These are phyloP conservation scores for Salix koriyanagi DNA, from an alignment of 345 rosid species.

Conservation along the genomic window DNA sequence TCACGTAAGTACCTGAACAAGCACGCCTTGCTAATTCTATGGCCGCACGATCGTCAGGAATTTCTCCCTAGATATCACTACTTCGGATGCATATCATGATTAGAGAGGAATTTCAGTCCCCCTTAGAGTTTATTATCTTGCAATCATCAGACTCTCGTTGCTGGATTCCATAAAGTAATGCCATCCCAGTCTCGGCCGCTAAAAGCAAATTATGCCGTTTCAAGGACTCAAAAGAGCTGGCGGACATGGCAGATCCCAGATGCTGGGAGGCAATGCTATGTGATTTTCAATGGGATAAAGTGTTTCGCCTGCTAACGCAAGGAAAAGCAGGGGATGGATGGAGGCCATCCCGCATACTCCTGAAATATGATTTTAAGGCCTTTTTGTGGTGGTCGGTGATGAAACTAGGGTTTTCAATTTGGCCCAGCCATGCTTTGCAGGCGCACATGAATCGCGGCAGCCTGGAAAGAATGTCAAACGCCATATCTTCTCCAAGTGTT, in stretches of 20 bases:
- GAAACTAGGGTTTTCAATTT: not conserved
- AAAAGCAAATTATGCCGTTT: not conserved
- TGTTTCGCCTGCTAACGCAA: not conserved
- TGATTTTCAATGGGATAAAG: not conserved
- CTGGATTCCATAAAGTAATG: not conserved
- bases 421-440: not conserved
- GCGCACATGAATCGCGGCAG: not conserved
- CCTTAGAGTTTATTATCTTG: not conserved
- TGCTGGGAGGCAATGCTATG: too few species aligned
- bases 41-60: not conserved
- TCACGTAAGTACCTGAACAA: not conserved
- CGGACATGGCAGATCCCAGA: not conserved
- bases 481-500: not conserved
- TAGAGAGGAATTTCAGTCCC: too few species aligned
- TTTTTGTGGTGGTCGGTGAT: not conserved
- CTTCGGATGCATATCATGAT: too few species aligned
- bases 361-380: not conserved
- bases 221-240: not conserved
- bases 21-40: not conserved
- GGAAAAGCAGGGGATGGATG: not conserved
- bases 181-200: not conserved
- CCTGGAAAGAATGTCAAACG: not conserved
- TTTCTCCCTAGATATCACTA: not conserved
- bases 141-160: not conserved
- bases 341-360: not conserved